Conservation (phyloP, 2,329 filamentous ascomycete species). For the Gyromitra esculenta region DNA sequence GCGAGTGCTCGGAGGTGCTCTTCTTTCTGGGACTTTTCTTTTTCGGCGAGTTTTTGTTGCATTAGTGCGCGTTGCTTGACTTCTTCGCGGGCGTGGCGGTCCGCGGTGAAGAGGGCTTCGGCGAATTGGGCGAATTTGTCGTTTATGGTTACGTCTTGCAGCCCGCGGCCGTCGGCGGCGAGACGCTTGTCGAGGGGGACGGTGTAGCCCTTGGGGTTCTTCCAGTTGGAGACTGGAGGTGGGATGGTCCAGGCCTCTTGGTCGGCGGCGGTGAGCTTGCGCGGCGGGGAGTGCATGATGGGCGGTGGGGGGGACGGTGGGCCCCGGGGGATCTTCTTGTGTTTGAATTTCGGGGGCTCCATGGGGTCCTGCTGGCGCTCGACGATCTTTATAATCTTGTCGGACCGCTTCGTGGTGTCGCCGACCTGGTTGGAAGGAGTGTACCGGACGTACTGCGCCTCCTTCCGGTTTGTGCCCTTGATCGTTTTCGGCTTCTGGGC, state of each 20-base stretch:
- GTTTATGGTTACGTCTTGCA: constrained; percentile 96
- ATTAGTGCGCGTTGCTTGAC: constrained; percentile 90
- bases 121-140: constrained; percentile 98
- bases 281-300: constrained; percentile 91
- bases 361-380: constrained; percentile 92
- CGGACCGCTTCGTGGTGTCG: constrained; percentile 82
- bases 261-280: constrained; percentile 95
- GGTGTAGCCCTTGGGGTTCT: constrained; percentile 98
- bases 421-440: constrained; percentile 98
- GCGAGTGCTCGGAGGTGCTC: constrained; percentile 87
- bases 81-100: constrained; percentile 93
- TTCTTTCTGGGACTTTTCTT: constrained; percentile 94
- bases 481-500: constrained; percentile 97
- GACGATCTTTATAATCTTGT: constrained; percentile 98
- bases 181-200: constrained; percentile 94
- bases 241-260: constrained; percentile 95
- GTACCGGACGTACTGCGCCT: constrained; percentile 93
- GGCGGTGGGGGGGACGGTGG: constrained; percentile 92
- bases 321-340: constrained; percentile 95
- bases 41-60: constrained; percentile 95
- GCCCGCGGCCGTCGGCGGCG: constrained; percentile 87
- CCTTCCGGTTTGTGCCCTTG: constrained; percentile 79
- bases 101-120: constrained; percentile 92
- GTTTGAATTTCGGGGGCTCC: constrained; percentile 98
- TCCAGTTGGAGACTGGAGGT: constrained; percentile 96